A percentile compares a stretch with the other conserved stretches of the same genome.
These are phyloP conservation scores for Pseudogymnoascus sp. DNA, from an alignment of 2,329 filamentous ascomycete species.

Conservation along the genomic window DNA sequence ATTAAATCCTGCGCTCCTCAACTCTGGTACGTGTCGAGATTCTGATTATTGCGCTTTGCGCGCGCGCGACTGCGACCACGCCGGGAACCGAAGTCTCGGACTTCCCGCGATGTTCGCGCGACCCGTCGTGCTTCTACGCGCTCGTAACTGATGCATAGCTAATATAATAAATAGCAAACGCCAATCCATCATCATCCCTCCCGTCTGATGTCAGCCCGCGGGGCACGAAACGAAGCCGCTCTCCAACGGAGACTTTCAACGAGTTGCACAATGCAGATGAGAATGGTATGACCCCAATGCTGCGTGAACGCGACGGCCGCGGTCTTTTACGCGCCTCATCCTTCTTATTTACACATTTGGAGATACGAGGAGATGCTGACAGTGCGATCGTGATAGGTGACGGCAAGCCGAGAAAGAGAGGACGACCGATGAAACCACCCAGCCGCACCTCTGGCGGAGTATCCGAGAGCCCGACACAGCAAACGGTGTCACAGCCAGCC, in stretches of 20 bases:
- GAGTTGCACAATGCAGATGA: conserved; percentile 54
- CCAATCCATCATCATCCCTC: conserved; percentile 33
- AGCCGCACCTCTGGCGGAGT: conserved; percentile 40
- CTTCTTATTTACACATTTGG: background rate
- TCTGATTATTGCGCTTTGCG: conserved; percentile 13
- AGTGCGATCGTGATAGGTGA: conserved; percentile 30
- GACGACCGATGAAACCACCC: conserved; percentile 26
- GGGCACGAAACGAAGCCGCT: conserved; percentile 72
- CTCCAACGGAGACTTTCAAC: conserved; percentile 51
- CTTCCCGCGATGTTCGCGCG: conserved; percentile 16
- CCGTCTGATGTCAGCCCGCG: conserved; percentile 51
- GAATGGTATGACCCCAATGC: conserved; percentile 58
- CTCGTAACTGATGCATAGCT: background rate
- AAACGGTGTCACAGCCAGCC: conserved; percentile 37
- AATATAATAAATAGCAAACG: conserved; percentile 14
- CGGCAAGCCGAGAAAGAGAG: conserved; percentile 32
- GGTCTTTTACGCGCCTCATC: background rate
- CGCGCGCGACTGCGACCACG: conserved; percentile 17
- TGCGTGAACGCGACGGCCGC: background rate
- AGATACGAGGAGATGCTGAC: conserved; percentile 3
- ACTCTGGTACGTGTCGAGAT: conserved; percentile 38
- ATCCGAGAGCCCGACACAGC: conserved; percentile 49
- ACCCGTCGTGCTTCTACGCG: conserved; percentile 20
- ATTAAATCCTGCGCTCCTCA: conserved; percentile 83
- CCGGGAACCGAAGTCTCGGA: conserved; percentile 13